phyloP scores from a whole-genome alignment of 768 basidiomycete genomes.

The Psilocybe subaeruginosa region DNA sequence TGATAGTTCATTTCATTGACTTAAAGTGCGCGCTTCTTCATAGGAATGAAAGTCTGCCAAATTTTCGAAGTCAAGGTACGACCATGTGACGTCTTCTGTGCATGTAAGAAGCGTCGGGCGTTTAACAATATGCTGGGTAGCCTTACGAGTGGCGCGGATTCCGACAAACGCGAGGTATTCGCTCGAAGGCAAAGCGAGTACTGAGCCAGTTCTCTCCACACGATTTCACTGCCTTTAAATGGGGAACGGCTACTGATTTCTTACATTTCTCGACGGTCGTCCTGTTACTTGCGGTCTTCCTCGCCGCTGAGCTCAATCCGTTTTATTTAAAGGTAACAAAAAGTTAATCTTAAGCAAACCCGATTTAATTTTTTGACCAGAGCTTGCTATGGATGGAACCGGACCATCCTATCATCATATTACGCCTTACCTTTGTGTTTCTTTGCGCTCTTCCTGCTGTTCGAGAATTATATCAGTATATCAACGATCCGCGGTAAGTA shows the following conservation, averaged over 20 bases:
- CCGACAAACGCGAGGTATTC: conserved; percentile 74
- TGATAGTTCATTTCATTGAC: conserved; percentile 13
- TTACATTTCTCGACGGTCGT: conserved; percentile 78
- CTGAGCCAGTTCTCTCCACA: conserved; percentile 86
- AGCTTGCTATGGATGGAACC: conserved; percentile 87
- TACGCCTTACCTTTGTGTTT: conserved; percentile 74
- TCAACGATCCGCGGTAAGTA: conserved; percentile 76
- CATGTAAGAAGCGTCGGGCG: conserved; percentile 13
- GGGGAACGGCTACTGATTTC: conserved; percentile 80
- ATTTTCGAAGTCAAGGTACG: conserved; percentile 86
- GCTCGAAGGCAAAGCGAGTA: conserved; percentile 79
- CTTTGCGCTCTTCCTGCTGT: conserved; percentile 87
- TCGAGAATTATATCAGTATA: conserved; percentile 82
- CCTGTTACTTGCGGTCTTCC: conserved; percentile 72
- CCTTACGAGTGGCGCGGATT: conserved; percentile 87
- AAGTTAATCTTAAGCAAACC: neutral
- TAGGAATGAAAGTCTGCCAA: conserved; percentile 87
- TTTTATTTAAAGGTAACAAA: conserved; percentile 81
- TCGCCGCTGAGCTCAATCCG: conserved; percentile 85
- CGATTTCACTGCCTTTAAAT: conserved; percentile 87
- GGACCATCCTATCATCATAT: conserved; percentile 82
- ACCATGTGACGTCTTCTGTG: conserved; percentile 4
- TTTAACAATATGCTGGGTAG: conserved; percentile 38
- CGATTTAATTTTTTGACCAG: conserved; percentile 26
- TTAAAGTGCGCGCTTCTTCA: conserved; percentile 2